phyloP scores from a whole-genome alignment of 768 basidiomycete species.

The Tephrocybe sp. region DNA sequence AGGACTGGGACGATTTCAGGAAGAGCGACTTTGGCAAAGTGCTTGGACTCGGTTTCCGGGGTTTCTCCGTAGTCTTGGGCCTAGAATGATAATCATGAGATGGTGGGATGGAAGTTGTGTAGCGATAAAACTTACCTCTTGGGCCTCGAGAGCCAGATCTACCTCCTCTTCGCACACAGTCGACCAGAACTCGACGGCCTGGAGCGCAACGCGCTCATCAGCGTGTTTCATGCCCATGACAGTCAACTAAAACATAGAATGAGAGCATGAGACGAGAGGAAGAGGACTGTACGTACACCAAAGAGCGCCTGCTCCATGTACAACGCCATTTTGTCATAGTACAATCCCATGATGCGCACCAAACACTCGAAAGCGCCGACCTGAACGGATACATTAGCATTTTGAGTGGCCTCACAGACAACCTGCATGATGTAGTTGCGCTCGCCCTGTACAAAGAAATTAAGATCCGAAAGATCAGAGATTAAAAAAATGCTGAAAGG shows the following conservation, averaged over 20 bases:
- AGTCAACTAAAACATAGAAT: slow-evolving; percentile 62
- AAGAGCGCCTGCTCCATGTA: slow-evolving; percentile 99
- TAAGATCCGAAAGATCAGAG: slow-evolving; percentile 9
- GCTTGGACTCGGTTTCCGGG: slow-evolving; percentile 81
- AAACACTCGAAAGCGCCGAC: slow-evolving; percentile 96
- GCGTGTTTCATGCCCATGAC: slow-evolving; percentile 95
- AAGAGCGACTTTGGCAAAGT: slow-evolving; percentile 92
- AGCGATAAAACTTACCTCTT: slow-evolving; percentile 58
- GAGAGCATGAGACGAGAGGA: slow-evolving; percentile 16
- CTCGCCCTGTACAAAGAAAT: slow-evolving; percentile 66
- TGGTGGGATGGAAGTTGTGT: not conserved
- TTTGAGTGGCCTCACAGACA: slow-evolving; percentile 97
- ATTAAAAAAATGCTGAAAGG: slow-evolving; percentile 6
- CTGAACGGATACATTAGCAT: slow-evolving; percentile 73
- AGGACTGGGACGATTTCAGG: slow-evolving; percentile 95
- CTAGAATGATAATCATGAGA: slow-evolving; percentile 35
- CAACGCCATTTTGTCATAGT: slow-evolving; percentile 98
- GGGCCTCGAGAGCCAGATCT: slow-evolving; percentile 85
- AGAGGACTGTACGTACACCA: slow-evolving; percentile 59
- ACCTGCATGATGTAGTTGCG: slow-evolving; percentile 99
- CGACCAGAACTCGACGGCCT: slow-evolving; percentile 99
- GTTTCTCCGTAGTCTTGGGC: slow-evolving; percentile 87
- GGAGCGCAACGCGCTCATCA: slow-evolving; percentile 89
- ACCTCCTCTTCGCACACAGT: slow-evolving; percentile 98
- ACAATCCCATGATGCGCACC: slow-evolving; percentile 94